Base-by-base conservation (phyloP, 2,329 filamentous ascomycete genomes). In the Cordyceps militaris region DNA sequence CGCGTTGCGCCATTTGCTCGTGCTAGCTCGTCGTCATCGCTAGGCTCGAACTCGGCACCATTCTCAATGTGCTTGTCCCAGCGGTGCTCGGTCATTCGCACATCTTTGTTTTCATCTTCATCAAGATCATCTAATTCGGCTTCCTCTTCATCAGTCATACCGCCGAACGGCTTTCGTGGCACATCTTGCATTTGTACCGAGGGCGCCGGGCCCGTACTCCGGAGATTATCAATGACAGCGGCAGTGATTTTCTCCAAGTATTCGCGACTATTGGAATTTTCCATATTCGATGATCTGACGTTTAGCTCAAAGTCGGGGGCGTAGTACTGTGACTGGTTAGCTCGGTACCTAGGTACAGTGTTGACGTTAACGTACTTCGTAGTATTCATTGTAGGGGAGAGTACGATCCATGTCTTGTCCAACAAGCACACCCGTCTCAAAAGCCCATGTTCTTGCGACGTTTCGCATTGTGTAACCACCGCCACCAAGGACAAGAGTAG, bases 391-490 rank as follows among this genome's bases (percentile, higher is more conserved):
- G 72, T 91, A 97, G 0, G 93, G 93, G 42, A 97, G 79, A n/a
- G 89, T 86, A 5, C 87, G 81, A 11, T 84, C 81, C 81, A 97
- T 89, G 30, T 89, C 81, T 60, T 92, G 84, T 28, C 89, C 89
- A 21, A 97, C 89, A 9, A 97, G 80, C 59, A 91, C 82, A 63
- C 93, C 93, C 1, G 94, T 99, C 74, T 99, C 94, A 70, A 93
- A 96, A 7, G 92, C 92, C 94, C 94, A 99, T 5, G 93, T 94
- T 51, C 94, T 88, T 19, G 94, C 93, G 11, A 99, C 94, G 64
- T 99, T 99, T 62, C 94, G 87, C 73, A 96, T 95, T 1, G 94
- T 99, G 74, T 99, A 99, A 49, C 94, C 94, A 62, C 94, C 94
- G 16, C 94, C 94, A 32, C 94, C 94, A 19, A 99, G 84, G 21